A percentile compares a stretch with the other conserved stretches of the same genome.
phyloP scores from a whole-genome alignment of 257 asterid genomes.

The Solanum chiquidenum region DNA sequence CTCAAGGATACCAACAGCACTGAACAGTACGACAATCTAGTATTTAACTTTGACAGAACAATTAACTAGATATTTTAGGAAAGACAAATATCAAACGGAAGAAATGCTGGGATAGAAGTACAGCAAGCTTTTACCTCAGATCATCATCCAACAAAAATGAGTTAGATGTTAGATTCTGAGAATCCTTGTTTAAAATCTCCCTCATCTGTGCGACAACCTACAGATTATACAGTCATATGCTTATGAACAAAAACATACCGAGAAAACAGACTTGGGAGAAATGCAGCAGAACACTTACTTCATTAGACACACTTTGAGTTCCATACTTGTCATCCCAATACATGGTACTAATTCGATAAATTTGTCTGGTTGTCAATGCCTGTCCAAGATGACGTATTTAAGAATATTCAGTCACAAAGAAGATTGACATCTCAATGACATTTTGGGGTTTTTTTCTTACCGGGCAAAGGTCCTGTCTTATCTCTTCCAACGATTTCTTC shows the following conservation, averaged over 20 bases:
- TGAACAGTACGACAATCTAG: background rate
- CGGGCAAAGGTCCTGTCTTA: constrained; percentile 94
- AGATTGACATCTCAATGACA: background rate
- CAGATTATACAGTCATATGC: constrained; percentile 2
- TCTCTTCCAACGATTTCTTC: constrained; percentile 90
- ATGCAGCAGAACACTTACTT: constrained; percentile 31
- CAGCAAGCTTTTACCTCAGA: constrained; percentile 50
- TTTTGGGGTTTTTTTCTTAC: constrained; percentile 25
- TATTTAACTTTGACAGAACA: background rate
- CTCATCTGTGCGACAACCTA: constrained; percentile 98
- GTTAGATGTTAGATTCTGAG: constrained; percentile 76
- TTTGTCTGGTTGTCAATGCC: constrained; percentile 90
- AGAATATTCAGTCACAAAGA: background rate
- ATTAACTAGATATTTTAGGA: background rate
- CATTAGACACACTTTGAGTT: constrained; percentile 94
- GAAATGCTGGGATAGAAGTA: background rate
- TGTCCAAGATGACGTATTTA: constrained; percentile 10
- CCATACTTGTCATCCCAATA: constrained; percentile 99
- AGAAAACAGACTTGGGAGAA: background rate
- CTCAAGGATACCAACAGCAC: background rate
- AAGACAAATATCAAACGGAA: background rate
- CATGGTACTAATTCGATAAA: constrained; percentile 95
- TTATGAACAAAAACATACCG: background rate
- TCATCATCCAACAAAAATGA: constrained; percentile 97
- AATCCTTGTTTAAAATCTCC: constrained; percentile 80